Conservation (phyloP, 805 yeast species). For the Kuraishia piskuri region DNA sequence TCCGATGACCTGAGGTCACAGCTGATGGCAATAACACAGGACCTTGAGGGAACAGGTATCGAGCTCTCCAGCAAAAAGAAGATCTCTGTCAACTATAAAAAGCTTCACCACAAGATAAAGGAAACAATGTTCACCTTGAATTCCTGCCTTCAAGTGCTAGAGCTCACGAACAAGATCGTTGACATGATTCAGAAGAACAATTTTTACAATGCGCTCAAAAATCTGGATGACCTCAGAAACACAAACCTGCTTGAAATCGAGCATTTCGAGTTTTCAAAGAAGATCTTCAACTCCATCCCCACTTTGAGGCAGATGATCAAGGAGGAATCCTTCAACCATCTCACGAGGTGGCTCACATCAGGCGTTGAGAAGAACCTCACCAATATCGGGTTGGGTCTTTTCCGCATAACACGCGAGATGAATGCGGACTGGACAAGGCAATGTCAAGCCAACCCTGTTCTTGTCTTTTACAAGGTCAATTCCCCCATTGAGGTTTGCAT, state of each 20-base stretch:
- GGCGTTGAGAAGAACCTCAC: slow-evolving; percentile 53
- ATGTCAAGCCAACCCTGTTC: slow-evolving; percentile 33
- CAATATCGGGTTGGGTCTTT: slow-evolving; percentile 48
- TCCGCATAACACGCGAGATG: slow-evolving; percentile 44
- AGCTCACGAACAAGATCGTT: slow-evolving; percentile 78
- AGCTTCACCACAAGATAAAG: slow-evolving; percentile 56
- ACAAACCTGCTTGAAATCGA: slow-evolving; percentile 57
- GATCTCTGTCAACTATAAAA: slow-evolving; percentile 48
- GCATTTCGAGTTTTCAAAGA: slow-evolving; percentile 65
- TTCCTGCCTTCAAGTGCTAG: slow-evolving; percentile 72
- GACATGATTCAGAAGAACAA: slow-evolving; percentile 67
- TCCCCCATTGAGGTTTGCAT: slow-evolving; percentile 80
- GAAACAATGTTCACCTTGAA: slow-evolving; percentile 65
- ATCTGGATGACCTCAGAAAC: slow-evolving; percentile 64
- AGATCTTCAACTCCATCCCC: slow-evolving; percentile 72
- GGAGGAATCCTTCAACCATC: slow-evolving; percentile 60
- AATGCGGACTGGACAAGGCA: slow-evolving; percentile 50
- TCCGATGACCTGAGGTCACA: slow-evolving; percentile 50
- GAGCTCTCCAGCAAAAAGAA: slow-evolving; percentile 58
- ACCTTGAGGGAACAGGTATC: slow-evolving; percentile 55
- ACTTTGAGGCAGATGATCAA: slow-evolving; percentile 62
- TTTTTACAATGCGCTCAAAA: slow-evolving; percentile 80
- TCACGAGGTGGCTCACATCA: slow-evolving; percentile 56
- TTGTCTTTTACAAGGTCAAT: slow-evolving; percentile 59
- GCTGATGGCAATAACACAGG: slow-evolving; percentile 45